Conservation (phyloP, 306 rosid genomes). For the Quercus parvula region DNA sequence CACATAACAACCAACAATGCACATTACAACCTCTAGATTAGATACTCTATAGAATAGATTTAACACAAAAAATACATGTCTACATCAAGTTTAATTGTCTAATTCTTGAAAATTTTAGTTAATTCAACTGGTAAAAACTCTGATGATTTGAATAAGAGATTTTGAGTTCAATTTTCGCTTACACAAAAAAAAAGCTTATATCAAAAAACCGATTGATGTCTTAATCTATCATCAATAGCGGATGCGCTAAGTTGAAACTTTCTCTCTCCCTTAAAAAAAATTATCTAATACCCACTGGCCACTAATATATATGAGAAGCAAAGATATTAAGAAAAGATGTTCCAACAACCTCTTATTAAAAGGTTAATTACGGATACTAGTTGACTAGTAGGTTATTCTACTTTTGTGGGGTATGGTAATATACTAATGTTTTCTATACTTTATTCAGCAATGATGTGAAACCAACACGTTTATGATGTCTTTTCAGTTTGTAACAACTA, state of each 20-base stretch:
- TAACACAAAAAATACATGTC: neutral
- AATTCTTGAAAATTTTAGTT: fast-evolving
- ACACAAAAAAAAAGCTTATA: too few relatives aligned
- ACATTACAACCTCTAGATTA: neutral
- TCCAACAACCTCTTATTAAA: neutral
- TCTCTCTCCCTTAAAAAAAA: too few relatives aligned
- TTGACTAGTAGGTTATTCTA: neutral
- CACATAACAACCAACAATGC: neutral
- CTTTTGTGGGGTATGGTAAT: neutral
- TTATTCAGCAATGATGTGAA: neutral
- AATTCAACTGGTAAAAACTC: too few relatives aligned
- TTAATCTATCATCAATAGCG: fast-evolving
- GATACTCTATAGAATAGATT: neutral
- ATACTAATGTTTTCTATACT: neutral
- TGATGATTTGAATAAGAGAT: too few relatives aligned
- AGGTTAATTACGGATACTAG: neutral
- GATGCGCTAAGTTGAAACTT: fast-evolving
- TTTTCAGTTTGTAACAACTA: neutral
- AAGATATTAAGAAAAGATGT: neutral
- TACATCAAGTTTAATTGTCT: neutral
- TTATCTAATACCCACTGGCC: too few relatives aligned
- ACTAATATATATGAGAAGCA: too few relatives aligned
- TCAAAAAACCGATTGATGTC: fast-evolving
- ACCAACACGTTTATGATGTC: neutral
- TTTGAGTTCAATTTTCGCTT: fast-evolving